Evolutionary conservation across 495 filamentous ascomycete genomes (phyloP), one percentile per base, ranked within the genome.

Genomic region (Eremomyces bilateralis): DNA sequence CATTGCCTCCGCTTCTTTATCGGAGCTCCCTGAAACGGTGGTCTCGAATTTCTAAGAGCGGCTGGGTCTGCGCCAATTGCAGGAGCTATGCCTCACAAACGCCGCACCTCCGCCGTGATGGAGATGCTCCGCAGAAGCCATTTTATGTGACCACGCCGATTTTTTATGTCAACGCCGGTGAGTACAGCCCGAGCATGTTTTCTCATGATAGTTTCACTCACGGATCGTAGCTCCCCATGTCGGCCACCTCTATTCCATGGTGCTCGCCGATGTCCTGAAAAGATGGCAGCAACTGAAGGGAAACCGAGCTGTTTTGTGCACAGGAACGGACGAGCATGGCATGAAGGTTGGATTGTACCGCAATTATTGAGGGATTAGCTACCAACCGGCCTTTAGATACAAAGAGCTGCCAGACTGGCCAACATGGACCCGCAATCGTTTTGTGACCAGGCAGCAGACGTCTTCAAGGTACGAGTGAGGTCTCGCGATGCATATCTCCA

Each of bases 81-180:
- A 1, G 13, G 24, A 15, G 36, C 6, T 8, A 31, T 20, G 36
- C 39, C 13, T 15, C 28, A 4, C 33, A 33, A 30, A 21, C 24
- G 8, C 20, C 36, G 5, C 20, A 31, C 19, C 17, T 35, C 8
- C 33, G 24, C 33, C 33, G 15, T n/a, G 8, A 13, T 27, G 6
- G 24, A 8, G 8, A 13, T 13, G 24, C 30, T 35, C 17, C 15
- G 10, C 31, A 40, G 42, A 95, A 97, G 60, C 84, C 90, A 3
- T 94, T 75, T 63, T 95, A 94, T 65, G 63, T 94, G 45, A 95
- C 88, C 2, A 83, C 80, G 4, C 88, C 88, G 4, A 99, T 99
- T 32, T 99, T 95, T 62, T 99, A 99, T 50, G 90, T 95, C 53
- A 99, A 99, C 65, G 80, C 84, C 16, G 73, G 83, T 90, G 63